Percentiles rank a stretch among this genome's conserved stretches.
Evolutionary conservation across 1,139 yeast species (phyloP).

Genomic region (Ogataea hybrid): DNA sequence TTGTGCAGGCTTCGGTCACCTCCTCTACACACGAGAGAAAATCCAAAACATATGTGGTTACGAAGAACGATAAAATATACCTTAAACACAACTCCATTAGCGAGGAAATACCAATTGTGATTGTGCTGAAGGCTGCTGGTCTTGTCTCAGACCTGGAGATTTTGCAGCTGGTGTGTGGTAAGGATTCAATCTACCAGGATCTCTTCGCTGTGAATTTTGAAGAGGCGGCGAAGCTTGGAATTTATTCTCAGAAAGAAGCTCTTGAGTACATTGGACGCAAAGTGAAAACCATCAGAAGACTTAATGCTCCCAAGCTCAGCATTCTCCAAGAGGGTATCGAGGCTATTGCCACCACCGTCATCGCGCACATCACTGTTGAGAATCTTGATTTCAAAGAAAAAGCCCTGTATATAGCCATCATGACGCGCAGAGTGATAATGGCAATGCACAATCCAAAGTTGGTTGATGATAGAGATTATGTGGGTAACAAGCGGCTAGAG

Average conservation of each 20-base stretch:
- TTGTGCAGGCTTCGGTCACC: conserved; percentile 96
- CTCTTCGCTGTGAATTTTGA: conserved; percentile 90
- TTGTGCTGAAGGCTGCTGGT: conserved; percentile 94
- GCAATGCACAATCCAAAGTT: conserved; percentile 92
- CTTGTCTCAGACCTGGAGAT: conserved; percentile 89
- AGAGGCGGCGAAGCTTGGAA: conserved; percentile 84
- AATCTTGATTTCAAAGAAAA: conserved; percentile 90
- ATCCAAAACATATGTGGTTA: conserved; percentile 92
- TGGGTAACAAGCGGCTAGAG: conserved; percentile 96
- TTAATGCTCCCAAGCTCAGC: conserved; percentile 76
- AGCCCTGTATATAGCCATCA: conserved; percentile 89
- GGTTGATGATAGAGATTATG: conserved; percentile 98
- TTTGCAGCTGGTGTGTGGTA: conserved; percentile 91
- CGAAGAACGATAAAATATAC: conserved; percentile 86
- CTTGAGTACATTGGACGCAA: conserved; percentile 85
- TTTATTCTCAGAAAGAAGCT: conserved; percentile 93
- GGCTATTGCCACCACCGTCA: conserved; percentile 93
- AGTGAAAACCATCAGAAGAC: conserved; percentile 88
- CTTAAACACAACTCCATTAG: conserved; percentile 84
- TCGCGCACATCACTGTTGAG: conserved; percentile 86
- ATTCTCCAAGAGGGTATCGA: conserved; percentile 93
- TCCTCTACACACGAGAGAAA: conserved; percentile 98
- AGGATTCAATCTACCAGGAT: conserved; percentile 85
- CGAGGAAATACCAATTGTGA: conserved; percentile 94
- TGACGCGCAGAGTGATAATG: conserved; percentile 96